phyloP scores from a whole-genome alignment of 805 yeast species.

The Wickerhamomyces pijperi region DNA sequence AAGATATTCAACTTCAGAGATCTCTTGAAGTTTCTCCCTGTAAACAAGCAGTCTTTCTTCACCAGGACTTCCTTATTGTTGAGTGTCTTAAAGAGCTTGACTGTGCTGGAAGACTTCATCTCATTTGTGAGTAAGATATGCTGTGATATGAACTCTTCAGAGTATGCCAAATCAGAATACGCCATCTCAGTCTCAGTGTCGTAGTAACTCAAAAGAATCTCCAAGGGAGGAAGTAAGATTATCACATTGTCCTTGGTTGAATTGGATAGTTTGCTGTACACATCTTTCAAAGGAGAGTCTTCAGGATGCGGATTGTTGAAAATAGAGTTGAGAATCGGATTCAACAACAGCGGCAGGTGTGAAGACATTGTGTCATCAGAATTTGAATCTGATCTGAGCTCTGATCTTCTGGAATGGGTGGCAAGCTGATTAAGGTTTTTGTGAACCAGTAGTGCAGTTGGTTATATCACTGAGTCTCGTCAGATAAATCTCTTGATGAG shows the following conservation, averaged over 20 bases:
- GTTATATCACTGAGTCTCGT: no score
- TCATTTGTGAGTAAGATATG: constrained; percentile 40
- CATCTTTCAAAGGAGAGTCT: constrained; percentile 33
- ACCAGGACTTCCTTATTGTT: constrained; percentile 45
- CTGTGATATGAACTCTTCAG: constrained; percentile 48
- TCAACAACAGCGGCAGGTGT: constrained; percentile 43
- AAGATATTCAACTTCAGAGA: constrained; percentile 33
- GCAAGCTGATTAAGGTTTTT: no score
- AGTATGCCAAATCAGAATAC: constrained; percentile 42
- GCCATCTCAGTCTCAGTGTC: constrained; percentile 28
- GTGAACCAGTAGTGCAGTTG: no score
- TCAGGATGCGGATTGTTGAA: constrained; percentile 53
- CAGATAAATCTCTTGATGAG: no score
- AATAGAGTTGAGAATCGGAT: constrained; percentile 54
- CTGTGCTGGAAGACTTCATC: constrained; percentile 15
- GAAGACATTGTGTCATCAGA: constrained; percentile 14
- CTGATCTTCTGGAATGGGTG: no score
- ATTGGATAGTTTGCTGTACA: constrained; percentile 28
- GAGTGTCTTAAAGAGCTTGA: constrained; percentile 36
- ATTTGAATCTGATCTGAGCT: no score
- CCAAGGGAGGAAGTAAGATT: constrained; percentile 55
- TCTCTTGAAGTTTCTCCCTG: constrained; percentile 47
- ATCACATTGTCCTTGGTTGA: constrained; percentile 32
- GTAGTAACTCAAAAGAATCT: constrained; percentile 27
- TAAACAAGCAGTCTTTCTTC: constrained; percentile 40